Evolutionary conservation across 805 yeast species (phyloP).

Genomic region (Lachancea nothofagi): DNA sequence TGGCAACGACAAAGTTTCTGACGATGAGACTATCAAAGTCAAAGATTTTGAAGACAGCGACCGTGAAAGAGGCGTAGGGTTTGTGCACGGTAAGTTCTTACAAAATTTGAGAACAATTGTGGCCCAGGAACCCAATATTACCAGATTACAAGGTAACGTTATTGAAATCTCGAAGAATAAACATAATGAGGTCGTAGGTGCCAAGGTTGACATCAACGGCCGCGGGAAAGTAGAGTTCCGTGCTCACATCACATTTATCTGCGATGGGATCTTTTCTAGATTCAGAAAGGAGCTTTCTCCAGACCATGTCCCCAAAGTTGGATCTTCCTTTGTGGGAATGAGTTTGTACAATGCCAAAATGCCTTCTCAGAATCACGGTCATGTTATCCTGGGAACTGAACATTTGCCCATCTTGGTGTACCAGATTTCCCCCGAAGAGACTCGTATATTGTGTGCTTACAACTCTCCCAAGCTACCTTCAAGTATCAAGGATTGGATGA

Average conservation of each 20-base stretch:
- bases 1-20: slow-evolving; percentile 52
- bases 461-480: slow-evolving; percentile 70
- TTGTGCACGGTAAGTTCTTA: slow-evolving; percentile 89
- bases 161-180: slow-evolving; percentile 54
- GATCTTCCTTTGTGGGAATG: slow-evolving; percentile 84
- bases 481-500: slow-evolving; percentile 56
- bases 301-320: slow-evolving; percentile 59
- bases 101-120: slow-evolving; percentile 71
- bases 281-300: slow-evolving; percentile 69
- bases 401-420: slow-evolving; percentile 87
- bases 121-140: slow-evolving; percentile 62
- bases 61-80: slow-evolving; percentile 68
- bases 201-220: slow-evolving; percentile 48
- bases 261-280: slow-evolving; percentile 93
- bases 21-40: slow-evolving; percentile 45
- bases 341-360: slow-evolving; percentile 67
- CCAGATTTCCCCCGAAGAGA: slow-evolving; percentile 76
- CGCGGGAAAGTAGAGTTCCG: slow-evolving; percentile 41
- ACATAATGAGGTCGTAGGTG: slow-evolving; percentile 63
- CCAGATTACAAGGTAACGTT: slow-evolving; percentile 80
- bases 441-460: slow-evolving; percentile 86
- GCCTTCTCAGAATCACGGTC: slow-evolving; percentile 76
- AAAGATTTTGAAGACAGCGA: slow-evolving; percentile 55
- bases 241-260: slow-evolving; percentile 65
- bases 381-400: slow-evolving; percentile 71